Evolutionary conservation across 1,139 yeast species (phyloP).

Genomic region (Hansenula sp.): DNA sequence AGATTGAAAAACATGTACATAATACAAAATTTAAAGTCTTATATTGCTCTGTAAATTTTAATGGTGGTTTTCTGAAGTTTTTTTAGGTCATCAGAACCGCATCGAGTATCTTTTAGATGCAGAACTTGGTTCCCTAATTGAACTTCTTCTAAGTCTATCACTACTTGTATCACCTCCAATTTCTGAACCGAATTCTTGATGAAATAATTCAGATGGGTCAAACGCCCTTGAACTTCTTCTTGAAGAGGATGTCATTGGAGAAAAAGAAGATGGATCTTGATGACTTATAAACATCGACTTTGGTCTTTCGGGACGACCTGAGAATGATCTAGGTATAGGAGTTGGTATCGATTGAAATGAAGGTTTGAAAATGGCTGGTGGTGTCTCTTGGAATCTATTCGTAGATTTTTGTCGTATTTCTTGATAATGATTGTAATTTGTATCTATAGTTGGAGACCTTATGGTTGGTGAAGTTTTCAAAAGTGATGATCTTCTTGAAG

Average conservation of each 20-base stretch:
- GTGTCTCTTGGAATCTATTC: no score
- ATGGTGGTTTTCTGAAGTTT: neutral
- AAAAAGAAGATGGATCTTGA: neutral
- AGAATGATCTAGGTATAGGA: constrained; percentile 17
- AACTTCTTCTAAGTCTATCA: no score
- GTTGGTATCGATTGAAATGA: constrained; percentile 13
- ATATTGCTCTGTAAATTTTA: neutral
- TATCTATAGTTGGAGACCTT: no score
- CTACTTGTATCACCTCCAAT: neutral
- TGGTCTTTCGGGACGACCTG: constrained; percentile 3
- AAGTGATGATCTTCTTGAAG: neutral
- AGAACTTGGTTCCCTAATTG: no score
- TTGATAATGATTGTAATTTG: no score
- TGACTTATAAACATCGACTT: constrained; percentile 1
- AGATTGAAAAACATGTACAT: constrained; percentile 5
- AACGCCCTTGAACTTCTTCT: neutral
- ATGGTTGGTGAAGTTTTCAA: neutral
- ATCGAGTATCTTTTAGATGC: constrained; percentile 18
- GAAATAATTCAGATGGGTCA: neutral
- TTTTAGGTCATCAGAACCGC: constrained; percentile 14
- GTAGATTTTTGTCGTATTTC: no score
- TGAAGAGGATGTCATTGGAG: neutral
- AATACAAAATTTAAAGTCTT: neutral
- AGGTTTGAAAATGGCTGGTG: neutral
- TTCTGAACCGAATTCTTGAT: constrained; percentile 1